Conservation (phyloP, 768 basidiomycete genomes). For the Kwoniella dejecticola region DNA sequence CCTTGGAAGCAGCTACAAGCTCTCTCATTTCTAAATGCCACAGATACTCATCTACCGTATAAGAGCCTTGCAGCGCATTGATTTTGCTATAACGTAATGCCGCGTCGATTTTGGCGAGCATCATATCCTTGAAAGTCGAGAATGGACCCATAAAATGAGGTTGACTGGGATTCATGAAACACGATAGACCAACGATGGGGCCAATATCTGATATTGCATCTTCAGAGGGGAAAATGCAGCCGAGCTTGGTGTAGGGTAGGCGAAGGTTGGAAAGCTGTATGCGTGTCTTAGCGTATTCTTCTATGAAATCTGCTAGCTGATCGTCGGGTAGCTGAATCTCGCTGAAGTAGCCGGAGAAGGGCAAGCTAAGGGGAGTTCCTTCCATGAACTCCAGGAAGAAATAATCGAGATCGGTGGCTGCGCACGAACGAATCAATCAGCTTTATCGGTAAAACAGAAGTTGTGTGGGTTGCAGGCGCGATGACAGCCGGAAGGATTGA, state of each 20-base stretch:
- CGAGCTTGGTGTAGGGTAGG: background rate
- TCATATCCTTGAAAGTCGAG: slow-evolving; percentile 9
- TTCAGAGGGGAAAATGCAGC: slow-evolving; percentile 1
- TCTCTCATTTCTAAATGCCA: slow-evolving; percentile 14
- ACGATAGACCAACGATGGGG: background rate
- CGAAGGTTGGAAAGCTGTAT: background rate
- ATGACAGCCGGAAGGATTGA: too few relatives aligned
- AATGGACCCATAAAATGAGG: slow-evolving; percentile 28
- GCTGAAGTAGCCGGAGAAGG: background rate
- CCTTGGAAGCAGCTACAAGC: slow-evolving; percentile 2
- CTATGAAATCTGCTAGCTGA: slow-evolving; percentile 7
- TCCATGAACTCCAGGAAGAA: slow-evolving; percentile 9
- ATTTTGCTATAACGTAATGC: slow-evolving; percentile 1
- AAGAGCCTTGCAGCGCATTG: background rate
- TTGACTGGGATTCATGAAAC: slow-evolving; percentile 2
- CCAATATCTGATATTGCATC: background rate
- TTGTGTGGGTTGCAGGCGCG: too few relatives aligned
- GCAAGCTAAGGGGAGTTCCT: background rate
- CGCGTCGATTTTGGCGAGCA: slow-evolving; percentile 13
- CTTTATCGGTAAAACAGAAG: too few relatives aligned
- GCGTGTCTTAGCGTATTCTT: slow-evolving; percentile 3
- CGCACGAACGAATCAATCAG: too few relatives aligned
- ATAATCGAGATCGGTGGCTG: slow-evolving; percentile 1
- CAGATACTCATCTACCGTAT: slow-evolving; percentile 11
- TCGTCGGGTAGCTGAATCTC: background rate